phyloP scores from a whole-genome alignment of 2,329 filamentous ascomycete species.

The Penicillium sp. region DNA sequence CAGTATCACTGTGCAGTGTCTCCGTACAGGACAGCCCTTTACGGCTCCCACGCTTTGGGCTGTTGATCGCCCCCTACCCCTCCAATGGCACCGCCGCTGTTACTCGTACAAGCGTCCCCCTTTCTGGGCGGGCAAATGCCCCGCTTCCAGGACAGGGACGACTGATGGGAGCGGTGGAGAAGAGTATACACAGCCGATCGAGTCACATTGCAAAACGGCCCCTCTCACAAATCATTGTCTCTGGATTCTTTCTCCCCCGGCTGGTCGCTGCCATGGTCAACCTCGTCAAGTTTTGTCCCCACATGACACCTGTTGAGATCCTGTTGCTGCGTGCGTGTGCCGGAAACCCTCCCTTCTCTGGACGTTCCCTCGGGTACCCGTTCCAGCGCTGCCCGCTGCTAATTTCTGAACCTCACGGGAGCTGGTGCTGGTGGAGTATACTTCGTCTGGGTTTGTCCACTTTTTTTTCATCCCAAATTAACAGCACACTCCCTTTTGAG shows the following conservation, averaged over 20 bases:
- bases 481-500: background rate
- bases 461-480: background rate
- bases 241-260: slow-evolving; percentile 7
- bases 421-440: slow-evolving; percentile 5
- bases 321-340: background rate
- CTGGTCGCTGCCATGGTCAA: slow-evolving; percentile 1
- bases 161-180: slow-evolving; percentile 21
- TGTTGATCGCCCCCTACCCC: background rate
- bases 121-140: background rate
- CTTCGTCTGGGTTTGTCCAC: slow-evolving; percentile 8
- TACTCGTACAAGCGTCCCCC: background rate
- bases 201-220: slow-evolving; percentile 12
- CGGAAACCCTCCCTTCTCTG: slow-evolving; percentile 1
- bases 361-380: background rate
- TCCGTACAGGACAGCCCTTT: background rate
- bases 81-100: background rate
- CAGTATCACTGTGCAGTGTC: background rate
- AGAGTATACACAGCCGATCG: slow-evolving; percentile 11
- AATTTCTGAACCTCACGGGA: slow-evolving; percentile 6
- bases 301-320: slow-evolving; percentile 15
- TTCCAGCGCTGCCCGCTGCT: background rate
- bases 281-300: slow-evolving; percentile 7
- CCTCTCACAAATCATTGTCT: slow-evolving; percentile 2
- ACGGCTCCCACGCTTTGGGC: background rate
- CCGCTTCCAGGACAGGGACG: background rate